Evolutionary conservation across 202 grass and related monocot species (phyloP).

Genomic region (Musa balbisiana): DNA sequence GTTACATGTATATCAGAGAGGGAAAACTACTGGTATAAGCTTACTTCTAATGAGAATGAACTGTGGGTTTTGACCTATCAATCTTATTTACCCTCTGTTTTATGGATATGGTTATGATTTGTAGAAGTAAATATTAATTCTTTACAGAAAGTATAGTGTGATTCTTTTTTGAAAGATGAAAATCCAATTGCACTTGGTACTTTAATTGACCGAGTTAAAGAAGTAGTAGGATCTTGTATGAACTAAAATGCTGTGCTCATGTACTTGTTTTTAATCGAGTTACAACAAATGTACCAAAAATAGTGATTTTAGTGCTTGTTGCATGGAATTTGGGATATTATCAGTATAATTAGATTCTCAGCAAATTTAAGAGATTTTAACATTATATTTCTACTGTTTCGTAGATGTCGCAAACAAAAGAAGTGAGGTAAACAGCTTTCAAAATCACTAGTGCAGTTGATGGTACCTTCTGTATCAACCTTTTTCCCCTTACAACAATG

Average conservation of each 20-base stretch:
- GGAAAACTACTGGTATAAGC: neutral
- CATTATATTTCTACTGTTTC: constrained; percentile 20
- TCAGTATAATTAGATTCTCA: neutral
- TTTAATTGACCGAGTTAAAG: neutral
- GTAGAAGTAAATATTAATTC: neutral
- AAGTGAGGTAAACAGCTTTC: constrained; percentile 70
- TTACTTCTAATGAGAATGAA: neutral
- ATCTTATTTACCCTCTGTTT: neutral
- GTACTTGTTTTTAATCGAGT: neutral
- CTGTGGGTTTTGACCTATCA: neutral
- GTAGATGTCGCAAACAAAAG: constrained; percentile 81
- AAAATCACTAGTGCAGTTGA: neutral
- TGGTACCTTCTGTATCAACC: neutral
- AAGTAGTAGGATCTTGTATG: neutral
- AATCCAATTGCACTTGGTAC: neutral
- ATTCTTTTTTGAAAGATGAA: neutral
- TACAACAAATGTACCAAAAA: neutral
- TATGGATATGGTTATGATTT: neutral
- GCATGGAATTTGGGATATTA: neutral
- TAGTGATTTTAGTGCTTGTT: neutral
- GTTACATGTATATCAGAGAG: neutral
- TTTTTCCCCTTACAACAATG: neutral
- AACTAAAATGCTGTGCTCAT: neutral
- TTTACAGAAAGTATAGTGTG: neutral
- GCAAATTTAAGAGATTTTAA: constrained; percentile 8